A percentile compares a stretch with the other conserved stretches of the same genome.
Evolutionary conservation across 352 stramenopile genomes (phyloP).

Genomic region (Globisporangium paddicum): DNA sequence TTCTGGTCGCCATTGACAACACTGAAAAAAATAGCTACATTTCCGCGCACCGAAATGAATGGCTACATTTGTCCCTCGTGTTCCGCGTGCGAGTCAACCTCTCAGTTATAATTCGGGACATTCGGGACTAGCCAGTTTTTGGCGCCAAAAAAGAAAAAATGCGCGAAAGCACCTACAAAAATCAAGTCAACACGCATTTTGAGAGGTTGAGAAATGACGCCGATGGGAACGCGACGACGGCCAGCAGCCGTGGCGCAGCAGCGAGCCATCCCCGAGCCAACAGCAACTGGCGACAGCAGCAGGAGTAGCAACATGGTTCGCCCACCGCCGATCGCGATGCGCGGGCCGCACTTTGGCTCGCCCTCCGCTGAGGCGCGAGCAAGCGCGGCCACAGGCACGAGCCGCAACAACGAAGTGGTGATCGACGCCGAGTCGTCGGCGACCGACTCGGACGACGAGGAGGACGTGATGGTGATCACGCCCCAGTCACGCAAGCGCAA

Average conservation of each 20-base stretch:
- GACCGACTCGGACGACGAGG: slow-evolving; percentile 49
- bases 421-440: slow-evolving; percentile 60
- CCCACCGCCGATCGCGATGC: not conserved
- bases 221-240: slow-evolving; percentile 1
- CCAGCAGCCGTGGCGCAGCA: not conserved
- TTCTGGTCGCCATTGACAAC: too few relatives aligned
- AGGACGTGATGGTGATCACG: slow-evolving; percentile 48
- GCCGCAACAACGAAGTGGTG: slow-evolving; percentile 45
- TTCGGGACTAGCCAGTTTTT: not conserved
- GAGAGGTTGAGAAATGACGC: not conserved
- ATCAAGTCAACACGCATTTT: too few relatives aligned
- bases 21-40: too few relatives aligned
- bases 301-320: not conserved
- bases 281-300: not conserved
- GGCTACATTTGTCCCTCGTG: too few relatives aligned
- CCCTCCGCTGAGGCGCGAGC: not conserved
- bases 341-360: not conserved
- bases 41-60: too few relatives aligned
- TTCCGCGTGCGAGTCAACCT: too few relatives aligned
- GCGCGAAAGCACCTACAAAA: not conserved
- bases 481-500: slow-evolving; percentile 56
- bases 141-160: slow-evolving; percentile 1
- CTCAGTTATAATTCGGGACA: not conserved
- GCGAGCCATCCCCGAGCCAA: not conserved
- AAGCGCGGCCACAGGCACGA: not conserved